Percentiles rank a stretch among this genome's conserved stretches.
These are phyloP conservation scores for Hortaea sp. DNA, from an alignment of 2,329 filamentous ascomycete genomes.

Conservation along the genomic window DNA sequence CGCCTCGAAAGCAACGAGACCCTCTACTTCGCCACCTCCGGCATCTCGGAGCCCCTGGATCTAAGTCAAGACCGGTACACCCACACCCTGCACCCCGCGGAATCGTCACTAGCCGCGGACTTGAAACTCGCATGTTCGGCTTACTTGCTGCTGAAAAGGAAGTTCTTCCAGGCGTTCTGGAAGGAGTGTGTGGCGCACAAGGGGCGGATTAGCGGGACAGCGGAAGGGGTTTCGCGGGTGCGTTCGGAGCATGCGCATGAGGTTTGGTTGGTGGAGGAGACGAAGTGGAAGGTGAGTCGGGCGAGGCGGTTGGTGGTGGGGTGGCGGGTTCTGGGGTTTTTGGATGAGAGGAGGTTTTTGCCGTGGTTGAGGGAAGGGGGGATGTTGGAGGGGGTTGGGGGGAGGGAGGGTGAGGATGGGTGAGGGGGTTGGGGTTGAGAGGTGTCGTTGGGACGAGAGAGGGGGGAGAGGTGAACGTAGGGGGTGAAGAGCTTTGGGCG, in stretches of 20 bases:
- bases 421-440: not conserved
- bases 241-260: slow-evolving; percentile 10
- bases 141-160: slow-evolving; percentile 16
- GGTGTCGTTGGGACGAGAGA: not conserved
- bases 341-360: slow-evolving; percentile 14
- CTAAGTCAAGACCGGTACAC: slow-evolving; percentile 14
- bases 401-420: not conserved
- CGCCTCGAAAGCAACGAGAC: slow-evolving; percentile 5
- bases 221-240: slow-evolving; percentile 3
- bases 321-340: slow-evolving; percentile 14
- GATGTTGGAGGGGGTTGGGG: slow-evolving; percentile 7
- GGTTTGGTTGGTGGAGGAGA: slow-evolving; percentile 9
- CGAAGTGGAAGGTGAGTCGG: slow-evolving; percentile 5
- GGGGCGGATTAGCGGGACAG: slow-evolving; percentile 4
- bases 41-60: not conserved
- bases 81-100: slow-evolving; percentile 8
- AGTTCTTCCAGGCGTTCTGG: slow-evolving; percentile 13
- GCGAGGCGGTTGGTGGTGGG: slow-evolving; percentile 11
- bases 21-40: not conserved
- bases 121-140: slow-evolving; percentile 10
- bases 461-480: not conserved
- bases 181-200: slow-evolving; percentile 4
- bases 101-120: slow-evolving; percentile 9
- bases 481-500: no score
- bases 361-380: slow-evolving; percentile 13